phyloP scores from a whole-genome alignment of 2,329 filamentous ascomycete genomes.

The Alternaria triticina region DNA sequence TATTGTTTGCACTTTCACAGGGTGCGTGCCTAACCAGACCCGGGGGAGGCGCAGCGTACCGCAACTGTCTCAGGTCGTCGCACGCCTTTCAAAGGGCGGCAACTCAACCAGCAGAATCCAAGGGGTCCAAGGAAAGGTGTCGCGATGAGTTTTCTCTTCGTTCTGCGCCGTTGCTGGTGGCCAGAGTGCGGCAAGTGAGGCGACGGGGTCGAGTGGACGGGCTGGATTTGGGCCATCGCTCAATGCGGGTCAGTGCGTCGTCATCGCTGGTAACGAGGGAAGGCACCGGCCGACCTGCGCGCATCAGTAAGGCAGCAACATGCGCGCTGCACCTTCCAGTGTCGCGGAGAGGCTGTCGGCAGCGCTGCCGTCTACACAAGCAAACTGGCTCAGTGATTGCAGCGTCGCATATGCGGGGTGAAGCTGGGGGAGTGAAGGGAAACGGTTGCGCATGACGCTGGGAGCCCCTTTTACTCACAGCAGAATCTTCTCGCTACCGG shows the following conservation, averaged over 20 bases:
- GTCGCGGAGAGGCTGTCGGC: neutral
- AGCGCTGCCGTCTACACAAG: neutral
- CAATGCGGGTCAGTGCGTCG: conserved; percentile 30
- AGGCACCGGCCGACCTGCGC: conserved; percentile 10
- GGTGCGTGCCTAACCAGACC: conserved; percentile 1
- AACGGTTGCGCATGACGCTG: conserved; percentile 25
- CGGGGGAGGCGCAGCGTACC: conserved; percentile 20
- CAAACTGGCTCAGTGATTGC: neutral
- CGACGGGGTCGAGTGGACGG: conserved; percentile 32
- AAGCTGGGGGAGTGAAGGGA: conserved; percentile 17
- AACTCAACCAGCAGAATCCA: conserved; percentile 1
- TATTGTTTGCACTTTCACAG: conserved; percentile 9
- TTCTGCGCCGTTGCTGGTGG: conserved; percentile 12
- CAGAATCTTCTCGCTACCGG: conserved; percentile 40
- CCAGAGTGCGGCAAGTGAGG: conserved; percentile 26
- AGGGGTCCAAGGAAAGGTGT: conserved; percentile 2
- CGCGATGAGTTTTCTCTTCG: conserved; percentile 20
- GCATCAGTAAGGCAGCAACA: conserved; percentile 11
- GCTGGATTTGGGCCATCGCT: conserved; percentile 16
- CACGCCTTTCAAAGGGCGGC: conserved; percentile 27
- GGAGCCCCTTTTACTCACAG: conserved; percentile 31
- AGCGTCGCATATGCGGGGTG: conserved; percentile 4
- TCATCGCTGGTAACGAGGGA: conserved; percentile 26
- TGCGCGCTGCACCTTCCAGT: neutral
- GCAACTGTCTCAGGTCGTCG: conserved; percentile 28